Percentiles rank a stretch among this genome's conserved stretches.
Evolutionary conservation across 345 rosid species (phyloP).

Genomic region (Alliaria petiolata): DNA sequence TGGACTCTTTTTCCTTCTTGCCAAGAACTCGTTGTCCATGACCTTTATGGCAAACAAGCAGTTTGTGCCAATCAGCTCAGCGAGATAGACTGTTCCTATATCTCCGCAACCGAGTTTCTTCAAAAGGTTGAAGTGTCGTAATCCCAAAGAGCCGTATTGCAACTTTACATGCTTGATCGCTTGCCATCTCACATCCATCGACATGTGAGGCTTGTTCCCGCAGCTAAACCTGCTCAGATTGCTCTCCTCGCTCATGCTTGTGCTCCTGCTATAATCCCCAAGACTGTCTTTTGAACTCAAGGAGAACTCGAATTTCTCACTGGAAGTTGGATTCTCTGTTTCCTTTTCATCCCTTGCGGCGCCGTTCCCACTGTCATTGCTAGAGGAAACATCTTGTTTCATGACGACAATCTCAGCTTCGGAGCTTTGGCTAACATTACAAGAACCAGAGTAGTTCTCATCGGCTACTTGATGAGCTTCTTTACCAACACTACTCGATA

Average conservation of each 20-base stretch:
- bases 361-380: slow-evolving; percentile 30
- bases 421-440: slow-evolving; percentile 18
- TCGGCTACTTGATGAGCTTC: slow-evolving; percentile 12
- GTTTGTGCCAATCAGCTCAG: slow-evolving; percentile 73
- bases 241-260: slow-evolving; percentile 94
- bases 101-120: slow-evolving; percentile 98
- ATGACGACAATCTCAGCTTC: slow-evolving; percentile 26
- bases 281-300: slow-evolving; percentile 88
- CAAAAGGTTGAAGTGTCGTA: slow-evolving; percentile 79
- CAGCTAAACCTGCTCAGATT: slow-evolving; percentile 78
- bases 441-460: slow-evolving; percentile 8
- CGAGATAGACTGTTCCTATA: slow-evolving; percentile 95
- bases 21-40: slow-evolving; percentile 93
- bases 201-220: slow-evolving; percentile 97
- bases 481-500: slow-evolving; percentile 14
- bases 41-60: slow-evolving; percentile 94
- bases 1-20: slow-evolving; percentile 84
- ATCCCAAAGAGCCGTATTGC: slow-evolving; percentile 59
- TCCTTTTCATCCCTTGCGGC: slow-evolving; percentile 30
- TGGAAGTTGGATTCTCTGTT: slow-evolving; percentile 47
- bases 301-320: slow-evolving; percentile 78
- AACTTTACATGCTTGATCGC: slow-evolving; percentile 59
- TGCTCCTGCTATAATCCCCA: slow-evolving; percentile 83
- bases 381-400: slow-evolving; percentile 38
- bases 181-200: slow-evolving; percentile 87